Conservation (phyloP, 202 grass and related monocot species). For the Digitaria exilis region DNA sequence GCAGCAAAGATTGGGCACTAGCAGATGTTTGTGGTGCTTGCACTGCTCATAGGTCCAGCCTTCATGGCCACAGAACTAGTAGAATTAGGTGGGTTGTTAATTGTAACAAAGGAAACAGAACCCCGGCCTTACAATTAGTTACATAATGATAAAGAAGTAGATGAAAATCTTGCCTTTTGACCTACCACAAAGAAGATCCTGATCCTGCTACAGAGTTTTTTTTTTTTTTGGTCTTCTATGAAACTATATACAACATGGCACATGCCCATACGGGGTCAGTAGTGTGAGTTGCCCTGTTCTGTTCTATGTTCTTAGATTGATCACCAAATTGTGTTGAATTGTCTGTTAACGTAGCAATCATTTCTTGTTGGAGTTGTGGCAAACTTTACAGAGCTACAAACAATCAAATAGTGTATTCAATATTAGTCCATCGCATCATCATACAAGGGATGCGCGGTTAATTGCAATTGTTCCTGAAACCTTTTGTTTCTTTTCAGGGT, state of each 20-base stretch:
- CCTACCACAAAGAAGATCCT: background rate
- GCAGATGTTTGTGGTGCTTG: background rate
- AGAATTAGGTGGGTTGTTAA: background rate
- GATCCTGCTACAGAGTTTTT: too few relatives aligned
- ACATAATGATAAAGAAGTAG: background rate
- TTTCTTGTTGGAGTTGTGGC: background rate
- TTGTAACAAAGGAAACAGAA: background rate
- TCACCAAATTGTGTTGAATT: background rate
- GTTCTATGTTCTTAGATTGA: background rate
- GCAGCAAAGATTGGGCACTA: background rate
- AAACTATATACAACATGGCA: too few relatives aligned
- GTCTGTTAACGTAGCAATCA: background rate
- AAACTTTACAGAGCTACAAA: background rate
- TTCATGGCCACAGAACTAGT: background rate
- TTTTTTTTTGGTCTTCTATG: too few relatives aligned
- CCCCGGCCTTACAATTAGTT: background rate
- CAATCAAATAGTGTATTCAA: background rate
- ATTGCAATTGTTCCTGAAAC: constrained; percentile 20
- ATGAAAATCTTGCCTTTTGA: background rate
- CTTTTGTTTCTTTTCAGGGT: constrained; percentile 55
- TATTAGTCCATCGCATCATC: background rate
- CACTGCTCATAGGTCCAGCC: background rate
- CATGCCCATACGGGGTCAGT: too few relatives aligned
- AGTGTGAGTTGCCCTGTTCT: too few relatives aligned
- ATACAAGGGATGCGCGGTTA: background rate